Evolutionary conservation across 2,329 filamentous ascomycete genomes (phyloP), one percentile per base, ranked within the genome.

Genomic region (Akanthomyces lecanii): DNA sequence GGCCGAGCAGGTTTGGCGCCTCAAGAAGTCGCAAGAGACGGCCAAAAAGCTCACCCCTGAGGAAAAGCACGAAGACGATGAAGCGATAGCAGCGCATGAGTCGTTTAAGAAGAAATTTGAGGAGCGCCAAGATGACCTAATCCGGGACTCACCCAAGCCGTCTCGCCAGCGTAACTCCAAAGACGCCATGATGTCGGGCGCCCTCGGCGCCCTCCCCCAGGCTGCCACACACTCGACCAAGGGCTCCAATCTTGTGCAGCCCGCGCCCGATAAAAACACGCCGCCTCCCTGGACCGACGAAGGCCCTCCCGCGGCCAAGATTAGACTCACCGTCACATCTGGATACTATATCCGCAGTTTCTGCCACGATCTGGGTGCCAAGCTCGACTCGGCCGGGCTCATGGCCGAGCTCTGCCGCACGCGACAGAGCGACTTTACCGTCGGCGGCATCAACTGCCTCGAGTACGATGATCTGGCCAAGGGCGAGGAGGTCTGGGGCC

Each of bases 261-360:
- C 80, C 5, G 70, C 79, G 1, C 78, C 81, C 0, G 76, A 77
- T 51, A 71, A 78, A 30, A 74, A 79, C 70, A 77, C 80, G 0
- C 81, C 83, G 6, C 79, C 81, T 7, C 83, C 84, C 0, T 86
- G 84, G 84, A 79, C 77, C 45, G 84, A 81, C 72, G 78, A 87
- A 70, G 85, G 83, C 0, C 87, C 92, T 1, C 86, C 94, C 1
- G 95, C 94, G 0, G 90, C 86, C 55, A 89, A 86, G 71, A 86
- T 99, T 64, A 88, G 90, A 63, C 92, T 99, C 85, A 96, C 91
- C 0, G 94, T 97, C 58, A 92, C 92, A 2, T 96, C 92, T 0
- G 95, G 95, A 45, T 99, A 97, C 81, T 99, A 99, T 75, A 93
- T 99, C 16, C 89, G 95, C 66, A 96, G 90, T 63, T 86, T 99